Conservation (phyloP, 441 rosid species). For the Erodium trifolium region DNA sequence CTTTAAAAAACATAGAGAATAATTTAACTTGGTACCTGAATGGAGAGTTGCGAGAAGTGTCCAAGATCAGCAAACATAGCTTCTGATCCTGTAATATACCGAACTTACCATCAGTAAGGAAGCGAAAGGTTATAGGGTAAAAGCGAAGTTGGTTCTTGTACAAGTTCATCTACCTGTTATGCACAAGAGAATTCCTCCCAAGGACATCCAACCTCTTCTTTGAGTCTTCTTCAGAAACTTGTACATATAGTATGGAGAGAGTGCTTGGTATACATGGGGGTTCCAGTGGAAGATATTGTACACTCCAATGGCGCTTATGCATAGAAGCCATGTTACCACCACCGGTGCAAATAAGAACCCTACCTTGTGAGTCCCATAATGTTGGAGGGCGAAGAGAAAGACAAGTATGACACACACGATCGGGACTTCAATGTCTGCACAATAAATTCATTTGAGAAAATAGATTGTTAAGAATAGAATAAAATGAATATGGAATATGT, state of each 20-base stretch:
- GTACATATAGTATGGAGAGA: slow-evolving; percentile 94
- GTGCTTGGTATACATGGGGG: slow-evolving; percentile 74
- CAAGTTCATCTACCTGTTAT: slow-evolving; percentile 57
- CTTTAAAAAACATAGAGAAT: slow-evolving; percentile 18
- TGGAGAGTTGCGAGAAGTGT: slow-evolving; percentile 38
- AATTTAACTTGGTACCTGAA: slow-evolving; percentile 75
- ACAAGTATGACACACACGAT: slow-evolving; percentile 82
- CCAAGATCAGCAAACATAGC: slow-evolving; percentile 97
- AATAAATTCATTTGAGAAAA: background rate
- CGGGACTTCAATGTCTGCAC: slow-evolving; percentile 82
- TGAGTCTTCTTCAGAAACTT: slow-evolving; percentile 85
- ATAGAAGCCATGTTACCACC: slow-evolving; percentile 67
- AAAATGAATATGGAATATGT: too few relatives aligned
- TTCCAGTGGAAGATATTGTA: slow-evolving; percentile 84
- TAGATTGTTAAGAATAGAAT: background rate
- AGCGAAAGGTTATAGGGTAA: background rate
- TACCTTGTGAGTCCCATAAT: slow-evolving; percentile 83
- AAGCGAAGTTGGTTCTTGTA: too few relatives aligned
- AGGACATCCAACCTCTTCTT: slow-evolving; percentile 95
- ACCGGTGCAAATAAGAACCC: slow-evolving; percentile 87
- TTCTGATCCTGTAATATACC: slow-evolving; percentile 65
- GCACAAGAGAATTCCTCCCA: slow-evolving; percentile 89
- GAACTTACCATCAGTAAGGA: background rate
- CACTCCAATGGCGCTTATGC: slow-evolving; percentile 85
- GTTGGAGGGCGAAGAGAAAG: slow-evolving; percentile 93